These are phyloP conservation scores for Suhomyces guaymorum DNA, from an alignment of 1,139 yeast genomes.

Conservation along the genomic window DNA sequence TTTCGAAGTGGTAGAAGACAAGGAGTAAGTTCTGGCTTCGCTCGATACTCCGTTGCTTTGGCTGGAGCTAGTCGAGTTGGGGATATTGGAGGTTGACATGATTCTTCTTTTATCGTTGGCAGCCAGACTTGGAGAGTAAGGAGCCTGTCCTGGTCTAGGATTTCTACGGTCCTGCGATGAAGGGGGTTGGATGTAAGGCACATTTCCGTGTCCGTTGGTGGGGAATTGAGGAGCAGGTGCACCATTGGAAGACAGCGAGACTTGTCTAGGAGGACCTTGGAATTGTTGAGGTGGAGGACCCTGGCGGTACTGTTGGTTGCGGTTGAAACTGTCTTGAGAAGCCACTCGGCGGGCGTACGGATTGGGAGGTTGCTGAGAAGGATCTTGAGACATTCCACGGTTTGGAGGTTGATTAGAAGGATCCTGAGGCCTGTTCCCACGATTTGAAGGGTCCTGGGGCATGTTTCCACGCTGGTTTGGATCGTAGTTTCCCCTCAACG, in stretches of 20 bases:
- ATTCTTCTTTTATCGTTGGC: slow-evolving; percentile 15
- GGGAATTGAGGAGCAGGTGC: slow-evolving; percentile 3
- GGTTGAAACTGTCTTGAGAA: slow-evolving; percentile 5
- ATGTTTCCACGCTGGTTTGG: too few species aligned
- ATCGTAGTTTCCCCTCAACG: too few species aligned
- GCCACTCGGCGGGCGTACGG: slow-evolving; percentile 2
- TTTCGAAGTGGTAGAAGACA: slow-evolving; percentile 17
- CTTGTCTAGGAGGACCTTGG: slow-evolving; percentile 1
- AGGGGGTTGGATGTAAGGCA: slow-evolving; percentile 4
- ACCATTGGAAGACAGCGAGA: slow-evolving; percentile 1
- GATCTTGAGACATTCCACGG: too few species aligned
- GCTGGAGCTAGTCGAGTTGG: too few species aligned
- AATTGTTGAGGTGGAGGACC: not conserved
- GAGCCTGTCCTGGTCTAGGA: slow-evolving; percentile 3
- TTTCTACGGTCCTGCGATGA: not conserved
- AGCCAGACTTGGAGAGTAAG: slow-evolving; percentile 3
- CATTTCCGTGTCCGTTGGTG: not conserved
- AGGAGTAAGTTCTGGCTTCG: slow-evolving; percentile 19
- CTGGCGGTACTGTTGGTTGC: not conserved
- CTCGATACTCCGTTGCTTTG: slow-evolving; percentile 1
- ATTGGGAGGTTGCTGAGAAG: too few species aligned
- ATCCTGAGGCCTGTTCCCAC: too few species aligned
- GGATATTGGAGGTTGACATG: slow-evolving; percentile 18
- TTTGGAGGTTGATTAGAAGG: too few species aligned
- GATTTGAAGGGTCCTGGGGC: too few species aligned